Percentiles rank a stretch among this genome's conserved stretches.
These are phyloP conservation scores for Nadsonia commutata DNA, from an alignment of 1,139 yeast genomes.

Conservation along the genomic window DNA sequence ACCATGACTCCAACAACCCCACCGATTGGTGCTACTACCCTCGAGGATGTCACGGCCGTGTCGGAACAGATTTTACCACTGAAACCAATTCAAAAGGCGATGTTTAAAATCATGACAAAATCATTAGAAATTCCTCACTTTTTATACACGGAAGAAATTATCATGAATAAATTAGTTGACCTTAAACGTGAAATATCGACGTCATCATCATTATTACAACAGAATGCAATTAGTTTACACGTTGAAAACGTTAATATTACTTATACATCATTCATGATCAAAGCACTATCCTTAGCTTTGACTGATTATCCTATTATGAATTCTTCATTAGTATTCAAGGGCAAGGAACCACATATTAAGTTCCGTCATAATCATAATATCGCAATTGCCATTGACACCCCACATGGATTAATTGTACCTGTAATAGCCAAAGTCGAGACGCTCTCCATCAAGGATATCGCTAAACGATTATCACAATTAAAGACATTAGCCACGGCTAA, in stretches of 20 bases:
- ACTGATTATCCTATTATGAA: slow-evolving; percentile 19
- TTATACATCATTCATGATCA: slow-evolving; percentile 25
- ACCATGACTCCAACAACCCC: slow-evolving; percentile 1
- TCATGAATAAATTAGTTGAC: slow-evolving; percentile 15
- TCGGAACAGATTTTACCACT: slow-evolving; percentile 11
- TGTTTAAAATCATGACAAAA: slow-evolving; percentile 23
- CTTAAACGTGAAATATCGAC: too few species aligned
- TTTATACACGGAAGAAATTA: slow-evolving; percentile 22
- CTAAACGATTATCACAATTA: slow-evolving; percentile 40
- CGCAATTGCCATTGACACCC: slow-evolving; percentile 62
- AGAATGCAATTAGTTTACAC: not conserved
- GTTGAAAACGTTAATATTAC: slow-evolving; percentile 13
- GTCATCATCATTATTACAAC: slow-evolving; percentile 14
- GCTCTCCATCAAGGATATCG: slow-evolving; percentile 46
- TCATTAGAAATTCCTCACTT: slow-evolving; percentile 24
- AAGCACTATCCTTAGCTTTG: slow-evolving; percentile 21
- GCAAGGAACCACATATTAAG: slow-evolving; percentile 14
- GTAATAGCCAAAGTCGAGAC: slow-evolving; percentile 57
- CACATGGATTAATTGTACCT: slow-evolving; percentile 63
- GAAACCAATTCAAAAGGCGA: slow-evolving; percentile 20
- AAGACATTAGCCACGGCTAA: slow-evolving; percentile 49
- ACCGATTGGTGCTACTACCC: slow-evolving; percentile 4
- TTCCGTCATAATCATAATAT: slow-evolving; percentile 26
- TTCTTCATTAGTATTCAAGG: slow-evolving; percentile 14
- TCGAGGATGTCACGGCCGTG: slow-evolving; percentile 1